Evolutionary conservation across 2,329 filamentous ascomycete species (phyloP).

Genomic region (Fusarium sp.): DNA sequence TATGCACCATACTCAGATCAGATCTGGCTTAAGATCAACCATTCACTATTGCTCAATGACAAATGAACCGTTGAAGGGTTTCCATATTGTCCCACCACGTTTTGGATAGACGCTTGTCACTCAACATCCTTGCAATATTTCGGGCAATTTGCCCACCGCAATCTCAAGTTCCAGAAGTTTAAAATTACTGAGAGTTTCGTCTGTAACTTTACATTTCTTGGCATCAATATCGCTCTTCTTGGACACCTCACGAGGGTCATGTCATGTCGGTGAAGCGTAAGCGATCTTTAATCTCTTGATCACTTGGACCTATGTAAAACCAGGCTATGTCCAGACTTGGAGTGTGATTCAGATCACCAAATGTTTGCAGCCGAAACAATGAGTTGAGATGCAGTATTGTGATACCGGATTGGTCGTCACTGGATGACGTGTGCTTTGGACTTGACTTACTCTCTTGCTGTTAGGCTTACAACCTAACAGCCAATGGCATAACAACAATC

Average conservation of each 20-base stretch:
- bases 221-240: conserved; percentile 2
- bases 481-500: conserved; percentile 3
- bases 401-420: not conserved
- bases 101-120: conserved; percentile 19
- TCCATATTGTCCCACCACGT: conserved; percentile 33
- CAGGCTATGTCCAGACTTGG: not conserved
- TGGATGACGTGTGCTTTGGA: not conserved
- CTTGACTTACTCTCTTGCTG: not conserved
- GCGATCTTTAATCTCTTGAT: conserved; percentile 1
- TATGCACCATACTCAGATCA: conserved; percentile 4
- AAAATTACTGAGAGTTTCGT: conserved; percentile 20
- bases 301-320: not conserved
- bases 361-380: conserved; percentile 3
- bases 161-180: conserved; percentile 18
- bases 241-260: not conserved
- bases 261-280: not conserved
- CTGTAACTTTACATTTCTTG: conserved; percentile 14
- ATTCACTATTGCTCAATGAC: conserved; percentile 34
- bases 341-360: not conserved
- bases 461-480: not conserved
- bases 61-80: conserved; percentile 17
- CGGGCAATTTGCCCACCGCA: conserved; percentile 4
- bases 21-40: conserved; percentile 6
- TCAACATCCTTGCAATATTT: conserved; percentile 17
- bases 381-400: not conserved